A percentile compares a stretch with the other conserved stretches of the same genome.
phyloP scores from a whole-genome alignment of 495 filamentous ascomycete genomes.

The Penicillium cinerascens region DNA sequence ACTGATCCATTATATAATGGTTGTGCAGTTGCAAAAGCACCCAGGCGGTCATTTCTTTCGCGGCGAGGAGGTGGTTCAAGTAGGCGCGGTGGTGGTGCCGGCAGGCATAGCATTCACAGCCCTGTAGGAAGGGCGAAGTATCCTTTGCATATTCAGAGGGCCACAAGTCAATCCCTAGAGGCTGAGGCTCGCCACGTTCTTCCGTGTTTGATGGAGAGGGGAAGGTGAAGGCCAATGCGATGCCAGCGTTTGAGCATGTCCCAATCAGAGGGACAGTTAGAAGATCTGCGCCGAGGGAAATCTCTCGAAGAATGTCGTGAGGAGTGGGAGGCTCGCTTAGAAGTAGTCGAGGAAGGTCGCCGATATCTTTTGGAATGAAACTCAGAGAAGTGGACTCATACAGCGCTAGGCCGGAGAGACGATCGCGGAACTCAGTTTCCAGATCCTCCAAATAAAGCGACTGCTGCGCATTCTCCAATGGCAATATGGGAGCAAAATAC shows the following conservation, averaged over 20 bases:
- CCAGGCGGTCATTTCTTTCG: conserved; percentile 97
- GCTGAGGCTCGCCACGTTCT: conserved; percentile 23
- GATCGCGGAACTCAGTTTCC: conserved; percentile 44
- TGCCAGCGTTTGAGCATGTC: conserved; percentile 73
- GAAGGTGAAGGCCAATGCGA: conserved; percentile 80
- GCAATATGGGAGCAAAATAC: conserved; percentile 82
- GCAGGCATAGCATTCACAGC: conserved; percentile 83
- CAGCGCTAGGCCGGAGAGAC: conserved; percentile 74
- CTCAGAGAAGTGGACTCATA: conserved; percentile 70
- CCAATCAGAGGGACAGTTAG: conserved; percentile 73
- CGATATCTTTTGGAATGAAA: conserved; percentile 55
- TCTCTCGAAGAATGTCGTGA: conserved; percentile 68
- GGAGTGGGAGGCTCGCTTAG: conserved; percentile 65
- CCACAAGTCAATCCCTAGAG: conserved; percentile 79
- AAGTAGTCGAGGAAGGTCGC: conserved; percentile 66
- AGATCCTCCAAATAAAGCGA: conserved; percentile 71
- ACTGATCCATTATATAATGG: conserved; percentile 61
- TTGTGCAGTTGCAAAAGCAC: conserved; percentile 91
- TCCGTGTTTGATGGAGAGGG: conserved; percentile 37
- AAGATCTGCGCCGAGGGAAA: conserved; percentile 74
- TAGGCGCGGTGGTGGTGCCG: conserved; percentile 80
- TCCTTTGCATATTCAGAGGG: conserved; percentile 50
- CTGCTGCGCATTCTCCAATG: conserved; percentile 70
- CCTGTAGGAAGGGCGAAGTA: conserved; percentile 51
- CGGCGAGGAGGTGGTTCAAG: conserved; percentile 76